Percentiles rank a stretch among this genome's conserved stretches.
phyloP scores from a whole-genome alignment of 306 rosid species.

The Pyrus bretschneideri region DNA sequence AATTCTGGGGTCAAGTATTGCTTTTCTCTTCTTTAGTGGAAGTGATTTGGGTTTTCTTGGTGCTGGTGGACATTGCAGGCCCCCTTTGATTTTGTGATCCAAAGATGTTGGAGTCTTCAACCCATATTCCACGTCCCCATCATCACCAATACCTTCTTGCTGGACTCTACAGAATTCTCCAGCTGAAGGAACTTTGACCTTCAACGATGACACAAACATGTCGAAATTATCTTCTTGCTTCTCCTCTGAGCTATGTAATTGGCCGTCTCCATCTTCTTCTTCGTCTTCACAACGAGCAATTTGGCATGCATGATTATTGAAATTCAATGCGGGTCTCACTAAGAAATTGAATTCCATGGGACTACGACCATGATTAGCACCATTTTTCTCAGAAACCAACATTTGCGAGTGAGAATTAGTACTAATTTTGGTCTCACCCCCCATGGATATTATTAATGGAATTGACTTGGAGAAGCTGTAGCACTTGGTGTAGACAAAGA shows the following conservation, averaged over 20 bases:
- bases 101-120: slow-evolving; percentile 60
- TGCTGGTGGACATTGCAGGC: slow-evolving; percentile 53
- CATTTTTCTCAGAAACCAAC: slow-evolving; percentile 36
- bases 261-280: background rate
- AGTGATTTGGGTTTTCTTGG: slow-evolving; percentile 56
- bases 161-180: background rate
- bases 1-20: background rate
- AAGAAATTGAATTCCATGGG: slow-evolving; percentile 27
- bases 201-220: slow-evolving; percentile 17
- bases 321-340: slow-evolving; percentile 6
- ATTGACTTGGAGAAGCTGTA: slow-evolving; percentile 9
- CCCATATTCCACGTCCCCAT: slow-evolving; percentile 28
- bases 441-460: slow-evolving; percentile 16
- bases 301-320: background rate
- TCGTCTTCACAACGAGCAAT: background rate
- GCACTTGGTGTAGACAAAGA: background rate
- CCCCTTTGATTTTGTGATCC: slow-evolving; percentile 35
- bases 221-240: slow-evolving; percentile 16
- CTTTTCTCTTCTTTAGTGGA: slow-evolving; percentile 36
- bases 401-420: slow-evolving; percentile 18
- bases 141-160: background rate
- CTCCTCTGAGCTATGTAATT: background rate
- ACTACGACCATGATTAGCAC: background rate
- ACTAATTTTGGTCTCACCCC: background rate
- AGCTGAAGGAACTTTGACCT: slow-evolving; percentile 25